Conservation (phyloP, 371 early-diverging fungal species). For the Mucor lusitanicus region DNA sequence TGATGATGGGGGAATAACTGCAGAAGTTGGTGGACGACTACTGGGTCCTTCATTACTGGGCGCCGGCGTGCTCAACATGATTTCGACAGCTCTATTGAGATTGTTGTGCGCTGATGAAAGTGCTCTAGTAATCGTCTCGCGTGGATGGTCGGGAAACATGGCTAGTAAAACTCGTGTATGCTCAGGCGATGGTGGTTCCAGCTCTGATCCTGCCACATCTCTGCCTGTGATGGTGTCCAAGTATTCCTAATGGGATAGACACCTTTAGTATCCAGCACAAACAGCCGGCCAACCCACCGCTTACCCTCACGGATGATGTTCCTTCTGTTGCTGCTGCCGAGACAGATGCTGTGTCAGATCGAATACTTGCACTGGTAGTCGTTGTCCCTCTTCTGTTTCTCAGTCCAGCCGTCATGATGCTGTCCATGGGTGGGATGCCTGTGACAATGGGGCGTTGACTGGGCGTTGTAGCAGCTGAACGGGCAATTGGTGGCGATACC, state of each 20-base stretch:
- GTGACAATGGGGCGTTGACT: constrained; percentile 33
- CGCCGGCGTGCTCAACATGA: constrained; percentile 48
- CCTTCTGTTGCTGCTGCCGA: constrained; percentile 17
- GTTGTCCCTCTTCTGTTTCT: constrained; percentile 28
- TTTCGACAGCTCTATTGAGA: constrained; percentile 58
- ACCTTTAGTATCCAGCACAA: background rate
- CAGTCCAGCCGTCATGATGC: constrained; percentile 34
- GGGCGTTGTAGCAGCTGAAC: constrained; percentile 52
- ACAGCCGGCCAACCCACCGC: background rate
- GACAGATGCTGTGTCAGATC: constrained; percentile 1
- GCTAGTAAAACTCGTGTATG: constrained; percentile 51
- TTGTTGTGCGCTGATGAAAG: constrained; percentile 57
- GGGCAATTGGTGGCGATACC: constrained; percentile 50
- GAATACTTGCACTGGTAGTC: background rate
- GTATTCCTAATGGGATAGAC: constrained; percentile 39
- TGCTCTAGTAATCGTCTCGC: constrained; percentile 57
- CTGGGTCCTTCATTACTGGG: constrained; percentile 16
- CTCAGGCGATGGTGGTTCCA: constrained; percentile 52
- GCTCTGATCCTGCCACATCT: constrained; percentile 35
- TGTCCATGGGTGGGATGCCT: constrained; percentile 28
- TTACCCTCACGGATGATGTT: constrained; percentile 29
- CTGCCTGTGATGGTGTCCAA: constrained; percentile 58
- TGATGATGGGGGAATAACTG: background rate
- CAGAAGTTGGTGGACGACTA: background rate
- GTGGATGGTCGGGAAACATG: constrained; percentile 62